Conservation (phyloP, 139 green algal species). For the Chlorella sp. region DNA sequence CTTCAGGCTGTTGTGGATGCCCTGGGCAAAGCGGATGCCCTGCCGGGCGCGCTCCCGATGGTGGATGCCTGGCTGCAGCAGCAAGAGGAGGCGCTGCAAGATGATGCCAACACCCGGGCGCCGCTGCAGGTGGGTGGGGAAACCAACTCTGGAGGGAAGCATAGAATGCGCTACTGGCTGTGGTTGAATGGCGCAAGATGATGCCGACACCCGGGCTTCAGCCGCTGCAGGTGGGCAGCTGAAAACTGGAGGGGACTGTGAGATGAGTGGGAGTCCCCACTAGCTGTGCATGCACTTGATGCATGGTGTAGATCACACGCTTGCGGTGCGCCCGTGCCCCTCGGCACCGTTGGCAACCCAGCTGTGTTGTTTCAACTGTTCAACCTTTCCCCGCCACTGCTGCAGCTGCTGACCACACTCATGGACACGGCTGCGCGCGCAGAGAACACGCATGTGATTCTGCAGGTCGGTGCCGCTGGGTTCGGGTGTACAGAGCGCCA, state of each 20-base stretch:
- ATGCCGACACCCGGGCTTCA: no score
- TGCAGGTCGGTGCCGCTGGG: no score
- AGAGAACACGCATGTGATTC: slow-evolving; percentile 23
- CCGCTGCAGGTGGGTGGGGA: slow-evolving; percentile 17
- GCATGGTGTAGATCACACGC: neutral
- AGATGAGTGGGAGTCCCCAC: no score
- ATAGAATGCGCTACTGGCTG: no score
- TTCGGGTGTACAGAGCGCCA: no score
- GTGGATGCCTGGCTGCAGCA: slow-evolving; percentile 38
- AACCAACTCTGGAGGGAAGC: no score
- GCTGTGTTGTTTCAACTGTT: neutral
- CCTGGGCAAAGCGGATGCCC: neutral
- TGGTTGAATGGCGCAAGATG: no score
- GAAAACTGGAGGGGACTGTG: no score
- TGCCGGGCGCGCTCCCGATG: slow-evolving; percentile 5
- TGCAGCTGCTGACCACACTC: slow-evolving; percentile 19
- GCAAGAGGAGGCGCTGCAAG: slow-evolving; percentile 25
- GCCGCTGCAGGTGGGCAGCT: no score
- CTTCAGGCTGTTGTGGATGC: slow-evolving; percentile 4
- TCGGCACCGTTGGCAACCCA: neutral
- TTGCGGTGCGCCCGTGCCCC: neutral
- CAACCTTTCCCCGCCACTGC: neutral
- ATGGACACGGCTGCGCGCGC: slow-evolving; percentile 23
- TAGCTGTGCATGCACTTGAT: neutral
- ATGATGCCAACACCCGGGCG: neutral